Base-by-base conservation (phyloP, 257 asterid genomes). In the Salvia splendens region DNA sequence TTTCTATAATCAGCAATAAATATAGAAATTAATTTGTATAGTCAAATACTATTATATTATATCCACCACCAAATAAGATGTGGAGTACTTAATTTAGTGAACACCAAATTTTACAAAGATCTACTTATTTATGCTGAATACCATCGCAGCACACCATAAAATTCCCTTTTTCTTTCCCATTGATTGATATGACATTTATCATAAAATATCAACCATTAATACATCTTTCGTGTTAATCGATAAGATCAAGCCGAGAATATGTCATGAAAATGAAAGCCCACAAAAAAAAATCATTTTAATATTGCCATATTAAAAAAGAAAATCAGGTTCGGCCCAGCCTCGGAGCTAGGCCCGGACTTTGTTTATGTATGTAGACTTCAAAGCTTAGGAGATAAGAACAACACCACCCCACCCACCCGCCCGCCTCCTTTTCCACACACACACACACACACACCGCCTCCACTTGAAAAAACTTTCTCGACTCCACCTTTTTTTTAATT, bases 331-430 rank as follows among this genome's bases (percentile, higher is more conserved):
- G 45, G 72, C 16, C 72, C 61, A 49, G 90, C 63, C 41, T 73
- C 75, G 91, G 91, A 78, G 72, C 68, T 67, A 74, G 96, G 86
- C 67, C 83, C 80, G 95, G 85, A 64, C 20, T 69, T 75, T 55
- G 81, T 54, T 24, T 71, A 68, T 65, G 82, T 47, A 36, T 20
- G 67, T 42, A 51, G 83, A 68, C 74, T 76, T 74, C 56, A 64
- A 63, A 72, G 76, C 30, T 30, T 64, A 64, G 60, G 72, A 73
- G 96, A 84, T 86, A 89, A 89, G 96, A 89, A 84, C 84, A 54
- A 80, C 7, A 9, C 9, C 40, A 14, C 5, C 20, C 38, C 28
- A 3, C 24, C 65, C 36, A 48, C 11, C 0, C 33, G 20, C 7
- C 20, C 70, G 5, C 40, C 42, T 1, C 10, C 58, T 12, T 5